Base-by-base conservation (phyloP, 192 early-diverging fungal genomes). In the Dissophora ornata region DNA sequence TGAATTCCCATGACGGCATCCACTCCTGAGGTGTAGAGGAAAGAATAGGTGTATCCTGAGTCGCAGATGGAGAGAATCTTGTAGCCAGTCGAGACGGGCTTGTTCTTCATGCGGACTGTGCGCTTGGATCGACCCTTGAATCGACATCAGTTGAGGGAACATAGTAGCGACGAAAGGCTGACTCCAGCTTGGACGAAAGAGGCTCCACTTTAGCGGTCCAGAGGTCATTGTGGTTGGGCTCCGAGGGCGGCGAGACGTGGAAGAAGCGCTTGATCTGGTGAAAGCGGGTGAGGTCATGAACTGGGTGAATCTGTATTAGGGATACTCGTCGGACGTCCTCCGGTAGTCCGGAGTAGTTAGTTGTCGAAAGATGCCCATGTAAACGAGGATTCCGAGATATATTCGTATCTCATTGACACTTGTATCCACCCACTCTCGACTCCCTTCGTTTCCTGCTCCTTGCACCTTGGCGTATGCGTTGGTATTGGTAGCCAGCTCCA, bases 31-130 rank as follows among this genome's bases (percentile, higher is more conserved):
- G 26, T 30, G 55, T 61, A 69, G 16, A 69, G 36, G 42, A 75
- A 81, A 18, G 61, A 59, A 21, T 57, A 81, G 2, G 71, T 81
- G 30, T 81, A 81, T 6, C 58, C 67, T n/a, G 66, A 1, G 24
- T 78, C 71, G 59, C 62, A 78, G 15, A 71, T 38, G 3, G 62
- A 54, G 16, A 62, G 58, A 30, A 81, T 66, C 46, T 70, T 81
- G 33, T 62, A 81, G 3, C 67, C 71, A 12, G 64, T 34, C 3
- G 56, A 47, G 29, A 48, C 70, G 2, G 71, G 65, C 61, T 81
- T 81, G 44, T 51, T 60, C 46, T 70, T 81, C 41, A 81, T 81
- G 11, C 47, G 24, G 24, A 77, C 42, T 10, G 56, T 75, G 30
- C 77, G 57, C n/a, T 19, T 2, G 24, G 57, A 70, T 18, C 71